A percentile compares a stretch with the other conserved stretches of the same genome.
Conservation (phyloP, 2,329 filamentous ascomycete species). For the Phyllosticta citrichinensis region DNA sequence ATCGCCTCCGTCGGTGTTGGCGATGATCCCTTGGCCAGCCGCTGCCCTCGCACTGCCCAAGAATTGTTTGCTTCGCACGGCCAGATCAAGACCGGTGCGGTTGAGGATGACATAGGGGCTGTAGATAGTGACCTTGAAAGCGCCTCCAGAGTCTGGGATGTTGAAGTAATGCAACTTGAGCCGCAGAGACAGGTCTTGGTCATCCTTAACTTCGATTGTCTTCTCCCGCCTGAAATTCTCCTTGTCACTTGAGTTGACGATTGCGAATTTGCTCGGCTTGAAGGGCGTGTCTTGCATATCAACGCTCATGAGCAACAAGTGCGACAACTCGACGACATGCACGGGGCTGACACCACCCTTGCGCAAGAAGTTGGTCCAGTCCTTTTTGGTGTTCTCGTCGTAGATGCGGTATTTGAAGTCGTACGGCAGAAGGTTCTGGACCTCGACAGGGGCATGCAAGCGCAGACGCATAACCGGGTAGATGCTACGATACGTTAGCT, state of each 20-base stretch:
- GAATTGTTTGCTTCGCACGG: conserved; percentile 80
- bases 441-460: conserved; percentile 81
- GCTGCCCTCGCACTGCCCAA: conserved; percentile 72
- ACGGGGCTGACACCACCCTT: conserved; percentile 96
- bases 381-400: conserved; percentile 95
- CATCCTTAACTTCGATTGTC: conserved; percentile 71
- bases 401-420: conserved; percentile 99
- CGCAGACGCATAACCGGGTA: conserved; percentile 95
- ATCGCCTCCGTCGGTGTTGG: conserved; percentile 36
- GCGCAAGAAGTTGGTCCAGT: conserved; percentile 96
- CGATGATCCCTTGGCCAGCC: conserved; percentile 65
- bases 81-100: conserved; percentile 83
- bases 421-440: conserved; percentile 90
- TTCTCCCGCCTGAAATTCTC: conserved; percentile 84
- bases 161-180: conserved; percentile 84
- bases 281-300: conserved; percentile 96
- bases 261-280: conserved; percentile 90
- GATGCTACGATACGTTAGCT: conserved; percentile 42
- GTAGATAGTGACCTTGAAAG: conserved; percentile 91
- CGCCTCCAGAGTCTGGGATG: conserved; percentile 84
- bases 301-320: conserved; percentile 81
- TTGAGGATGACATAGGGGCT: conserved; percentile 93
- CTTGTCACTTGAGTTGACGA: conserved; percentile 82
- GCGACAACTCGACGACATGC: conserved; percentile 91
- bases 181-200: conserved; percentile 66